Evolutionary conservation across 108 stramenopile species (phyloP).

Genomic region (Fragilaria crotonensis): DNA sequence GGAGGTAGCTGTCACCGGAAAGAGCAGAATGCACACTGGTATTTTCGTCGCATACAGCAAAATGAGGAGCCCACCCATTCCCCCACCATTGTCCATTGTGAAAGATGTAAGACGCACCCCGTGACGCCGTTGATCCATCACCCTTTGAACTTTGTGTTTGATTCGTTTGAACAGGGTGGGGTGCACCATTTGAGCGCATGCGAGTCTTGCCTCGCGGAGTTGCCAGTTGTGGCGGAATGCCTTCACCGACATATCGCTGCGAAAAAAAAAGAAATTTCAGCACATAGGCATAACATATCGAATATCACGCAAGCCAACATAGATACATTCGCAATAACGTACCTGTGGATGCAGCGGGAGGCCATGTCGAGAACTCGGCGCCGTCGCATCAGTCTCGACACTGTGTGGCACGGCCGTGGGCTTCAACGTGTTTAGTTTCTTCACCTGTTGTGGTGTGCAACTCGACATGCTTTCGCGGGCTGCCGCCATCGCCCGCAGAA

Average conservation of each 20-base stretch:
- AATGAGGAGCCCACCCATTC: slow-evolving; percentile 1
- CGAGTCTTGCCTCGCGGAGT: too few species aligned
- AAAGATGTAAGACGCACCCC: neutral
- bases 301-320: too few species aligned
- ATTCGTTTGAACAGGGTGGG: neutral
- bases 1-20: slow-evolving; percentile 20
- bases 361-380: neutral
- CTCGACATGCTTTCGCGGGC: slow-evolving; percentile 66
- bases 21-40: slow-evolving; percentile 34
- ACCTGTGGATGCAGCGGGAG: neutral
- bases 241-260: too few species aligned
- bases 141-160: neutral
- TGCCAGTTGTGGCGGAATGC: too few species aligned
- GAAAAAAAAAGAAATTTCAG: too few species aligned
- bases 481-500: slow-evolving; percentile 61
- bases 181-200: too few species aligned
- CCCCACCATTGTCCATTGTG: neutral
- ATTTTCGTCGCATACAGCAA: slow-evolving; percentile 23
- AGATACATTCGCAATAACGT: too few species aligned
- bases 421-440: too few species aligned
- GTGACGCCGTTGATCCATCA: neutral
- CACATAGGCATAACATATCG: too few species aligned
- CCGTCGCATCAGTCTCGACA: neutral
- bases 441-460: too few species aligned
- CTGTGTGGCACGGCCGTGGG: too few species aligned